These are phyloP conservation scores for Pichia norvegensis DNA, from an alignment of 1,139 yeast species.

Conservation along the genomic window DNA sequence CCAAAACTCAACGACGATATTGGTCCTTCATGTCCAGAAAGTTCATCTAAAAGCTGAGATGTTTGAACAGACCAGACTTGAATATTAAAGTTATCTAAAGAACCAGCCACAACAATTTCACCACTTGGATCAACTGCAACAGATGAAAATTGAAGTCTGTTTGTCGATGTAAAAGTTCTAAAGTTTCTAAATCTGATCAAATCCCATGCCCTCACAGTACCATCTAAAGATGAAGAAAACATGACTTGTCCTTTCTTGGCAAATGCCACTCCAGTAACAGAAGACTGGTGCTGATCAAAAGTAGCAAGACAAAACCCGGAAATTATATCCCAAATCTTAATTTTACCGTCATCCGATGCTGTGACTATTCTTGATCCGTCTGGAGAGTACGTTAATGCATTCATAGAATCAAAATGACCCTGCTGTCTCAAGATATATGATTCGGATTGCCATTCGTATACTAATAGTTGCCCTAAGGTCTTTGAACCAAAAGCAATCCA, in stretches of 20 bases:
- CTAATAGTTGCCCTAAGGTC: constrained; percentile 84
- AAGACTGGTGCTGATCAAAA: constrained; percentile 82
- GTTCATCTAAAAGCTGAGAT: constrained; percentile 76
- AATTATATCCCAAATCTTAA: constrained; percentile 89
- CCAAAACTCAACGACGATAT: constrained; percentile 86
- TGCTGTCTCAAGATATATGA: constrained; percentile 92
- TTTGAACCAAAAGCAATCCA: constrained; percentile 97
- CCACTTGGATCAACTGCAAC: constrained; percentile 97
- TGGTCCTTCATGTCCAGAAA: constrained; percentile 95
- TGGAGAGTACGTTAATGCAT: constrained; percentile 80
- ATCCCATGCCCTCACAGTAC: constrained; percentile 97
- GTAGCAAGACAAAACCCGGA: constrained; percentile 93
- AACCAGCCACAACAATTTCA: constrained; percentile 93
- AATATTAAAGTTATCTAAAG: constrained; percentile 81
- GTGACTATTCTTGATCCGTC: constrained; percentile 92
- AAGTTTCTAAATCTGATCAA: constrained; percentile 86
- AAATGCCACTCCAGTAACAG: constrained; percentile 82
- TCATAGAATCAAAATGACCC: constrained; percentile 91
- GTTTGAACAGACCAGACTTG: constrained; percentile 98
- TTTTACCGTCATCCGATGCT: constrained; percentile 94
- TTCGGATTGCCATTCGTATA: constrained; percentile 98
- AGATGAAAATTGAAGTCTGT: constrained; percentile 77
- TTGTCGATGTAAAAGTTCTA: constrained; percentile 87
- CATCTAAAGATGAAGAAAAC: constrained; percentile 88
- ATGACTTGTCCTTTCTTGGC: constrained; percentile 84